These are phyloP conservation scores for Blumeria hordei DNA, from an alignment of 2,329 filamentous ascomycete species.

Conservation along the genomic window DNA sequence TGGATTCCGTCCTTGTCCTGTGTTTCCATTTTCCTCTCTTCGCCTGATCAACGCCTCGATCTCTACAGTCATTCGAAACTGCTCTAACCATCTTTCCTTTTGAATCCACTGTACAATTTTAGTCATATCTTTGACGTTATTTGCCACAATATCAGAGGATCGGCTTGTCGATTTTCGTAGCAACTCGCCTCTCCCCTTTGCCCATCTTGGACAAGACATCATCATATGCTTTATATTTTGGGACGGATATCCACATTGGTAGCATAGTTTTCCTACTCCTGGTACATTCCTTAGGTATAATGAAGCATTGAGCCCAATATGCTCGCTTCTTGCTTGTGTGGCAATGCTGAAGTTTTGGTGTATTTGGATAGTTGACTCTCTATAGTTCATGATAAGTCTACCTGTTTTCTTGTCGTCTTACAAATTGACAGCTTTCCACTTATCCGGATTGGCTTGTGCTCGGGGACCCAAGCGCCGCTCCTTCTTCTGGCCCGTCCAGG, in stretches of 20 bases:
- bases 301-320: background rate
- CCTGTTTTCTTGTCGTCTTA: background rate
- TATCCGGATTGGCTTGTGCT: background rate
- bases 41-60: background rate
- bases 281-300: background rate
- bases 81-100: background rate
- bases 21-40: no score
- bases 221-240: background rate
- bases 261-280: background rate
- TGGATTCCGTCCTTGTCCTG: no score
- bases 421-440: background rate
- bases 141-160: background rate
- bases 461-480: background rate
- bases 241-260: background rate
- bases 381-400: background rate
- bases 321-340: background rate
- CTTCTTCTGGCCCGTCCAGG: background rate
- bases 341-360: background rate
- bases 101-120: background rate
- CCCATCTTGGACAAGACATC: background rate
- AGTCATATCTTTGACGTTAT: background rate
- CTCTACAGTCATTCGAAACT: background rate
- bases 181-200: background rate
- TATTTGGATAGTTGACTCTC: background rate
- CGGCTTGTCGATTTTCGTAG: background rate